Evolutionary conservation across 176 grass and related monocot species (phyloP), one percentile per base, ranked within the genome.

Genomic region (Bothriochloa decipiens): DNA sequence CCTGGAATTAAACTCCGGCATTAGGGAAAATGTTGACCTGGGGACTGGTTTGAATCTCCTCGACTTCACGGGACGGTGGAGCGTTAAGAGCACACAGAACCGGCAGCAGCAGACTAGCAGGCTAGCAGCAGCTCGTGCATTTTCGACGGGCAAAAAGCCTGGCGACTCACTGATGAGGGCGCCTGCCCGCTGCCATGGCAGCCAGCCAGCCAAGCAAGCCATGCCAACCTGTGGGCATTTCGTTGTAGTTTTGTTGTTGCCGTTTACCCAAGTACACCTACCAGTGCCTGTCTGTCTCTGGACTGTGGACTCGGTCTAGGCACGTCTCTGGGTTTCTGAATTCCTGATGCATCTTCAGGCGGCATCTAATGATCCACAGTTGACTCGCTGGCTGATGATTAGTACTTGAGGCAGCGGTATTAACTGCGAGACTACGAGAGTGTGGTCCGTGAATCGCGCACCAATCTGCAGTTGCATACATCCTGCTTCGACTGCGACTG

Each of bases 341-440:
- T 40, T 43, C 5, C 62, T 23, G 50, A 11, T 5, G 81, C 32
- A 28, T 64, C 40, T 40, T 70, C 71, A 53, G 23, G 45, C 46
- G 65, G n/a, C 55, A 62, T 71, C 52, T 32, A 83, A 82, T 82
- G 64, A 26, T 82, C 10, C 80, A 77, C 68, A 83, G 72, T 82
- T 82, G 71, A 87, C 84, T 86, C 12, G 7, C 12, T 33, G 16
- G 50, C 3, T 58, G 1, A n/a, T 23, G 37, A 39, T 39, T 35
- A 35, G 35, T 14, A 22, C 1, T 7, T n/a, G 18, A 46, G 47
- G 26, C 75, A 70, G 26, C 25, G 76, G 63, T 72, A 36, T 1
- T 75, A 32, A 26, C 37, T 37, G 8, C 37, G 5, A 71, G 73
- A 41, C 29, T 1, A n/a, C n/a, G n/a, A n/a, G n/a, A n/a, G n/a